Conservation (phyloP, 306 rosid species). For the Casuarina equisetifolia region DNA sequence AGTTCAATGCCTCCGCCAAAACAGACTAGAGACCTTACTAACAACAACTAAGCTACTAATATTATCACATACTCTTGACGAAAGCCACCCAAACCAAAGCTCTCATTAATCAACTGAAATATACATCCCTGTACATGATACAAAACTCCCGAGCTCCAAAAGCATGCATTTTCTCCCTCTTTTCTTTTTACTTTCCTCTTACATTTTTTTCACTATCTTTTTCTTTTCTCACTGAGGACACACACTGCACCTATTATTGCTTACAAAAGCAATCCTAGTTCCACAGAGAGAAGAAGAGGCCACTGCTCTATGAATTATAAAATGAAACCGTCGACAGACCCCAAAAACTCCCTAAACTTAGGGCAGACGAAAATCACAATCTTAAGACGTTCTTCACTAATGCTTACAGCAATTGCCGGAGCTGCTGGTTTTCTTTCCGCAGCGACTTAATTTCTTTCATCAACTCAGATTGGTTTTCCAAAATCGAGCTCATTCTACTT, state of each 20-base stretch:
- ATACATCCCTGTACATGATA: slow-evolving; percentile 43
- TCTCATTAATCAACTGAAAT: slow-evolving; percentile 29
- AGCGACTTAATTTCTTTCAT: slow-evolving; percentile 84
- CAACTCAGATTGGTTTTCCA: slow-evolving; percentile 90
- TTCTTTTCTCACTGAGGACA: neutral
- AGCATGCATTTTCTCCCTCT: slow-evolving; percentile 24
- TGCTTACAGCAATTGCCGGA: slow-evolving; percentile 77
- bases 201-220: slow-evolving; percentile 5
- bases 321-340: slow-evolving; percentile 28
- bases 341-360: slow-evolving; percentile 8
- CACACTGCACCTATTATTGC: slow-evolving; percentile 24
- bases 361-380: slow-evolving; percentile 19
- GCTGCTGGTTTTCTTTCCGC: slow-evolving; percentile 84
- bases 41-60: neutral
- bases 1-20: neutral
- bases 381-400: slow-evolving; percentile 23
- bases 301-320: slow-evolving; percentile 22
- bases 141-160: slow-evolving; percentile 31
- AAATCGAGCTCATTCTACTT: slow-evolving; percentile 51
- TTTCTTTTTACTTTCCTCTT: slow-evolving; percentile 9
- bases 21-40: neutral
- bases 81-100: slow-evolving; percentile 32
- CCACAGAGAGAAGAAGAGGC: slow-evolving; percentile 19
- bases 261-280: slow-evolving; percentile 31
- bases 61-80: neutral